phyloP scores from a whole-genome alignment of 371 early-diverging fungal species.

The Mortierella sp. region DNA sequence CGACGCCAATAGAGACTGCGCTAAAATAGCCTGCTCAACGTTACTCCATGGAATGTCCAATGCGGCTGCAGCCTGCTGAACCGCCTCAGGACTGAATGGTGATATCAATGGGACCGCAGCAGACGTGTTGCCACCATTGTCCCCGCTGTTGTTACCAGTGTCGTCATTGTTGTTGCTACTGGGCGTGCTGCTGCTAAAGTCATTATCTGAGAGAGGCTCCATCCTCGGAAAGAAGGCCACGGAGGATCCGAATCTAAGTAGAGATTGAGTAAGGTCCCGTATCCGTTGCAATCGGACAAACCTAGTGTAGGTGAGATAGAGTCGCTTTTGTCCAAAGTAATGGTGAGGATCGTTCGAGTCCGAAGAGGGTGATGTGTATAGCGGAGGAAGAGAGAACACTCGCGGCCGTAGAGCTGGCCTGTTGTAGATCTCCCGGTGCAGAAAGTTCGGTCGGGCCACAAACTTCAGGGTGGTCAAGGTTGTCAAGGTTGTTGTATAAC shows the following conservation, averaged over 20 bases:
- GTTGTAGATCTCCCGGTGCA: conserved; percentile 33
- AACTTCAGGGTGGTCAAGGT: conserved; percentile 18
- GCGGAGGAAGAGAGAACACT: conserved; percentile 5
- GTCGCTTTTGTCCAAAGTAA: conserved; percentile 11
- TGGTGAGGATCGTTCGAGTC: conserved; percentile 15
- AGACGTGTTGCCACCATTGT: not conserved
- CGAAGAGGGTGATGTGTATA: conserved; percentile 13
- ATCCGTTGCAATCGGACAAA: conserved; percentile 32
- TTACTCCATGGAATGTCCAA: conserved; percentile 55
- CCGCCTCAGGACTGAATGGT: conserved; percentile 43
- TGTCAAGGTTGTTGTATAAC: too few species aligned
- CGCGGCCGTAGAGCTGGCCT: too few species aligned
- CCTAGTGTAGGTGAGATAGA: conserved; percentile 20
- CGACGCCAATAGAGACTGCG: conserved; percentile 44
- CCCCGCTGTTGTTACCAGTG: not conserved
- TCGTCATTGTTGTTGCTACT: not conserved
- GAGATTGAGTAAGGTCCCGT: conserved; percentile 25
- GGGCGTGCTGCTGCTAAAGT: conserved; percentile 1
- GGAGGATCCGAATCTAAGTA: conserved; percentile 6
- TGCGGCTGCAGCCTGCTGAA: conserved; percentile 52
- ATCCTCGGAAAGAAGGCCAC: conserved; percentile 35
- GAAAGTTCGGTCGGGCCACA: conserved; percentile 28
- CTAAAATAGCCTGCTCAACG: conserved; percentile 40
- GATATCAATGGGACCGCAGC: not conserved
- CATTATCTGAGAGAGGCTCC: not conserved